phyloP scores from a whole-genome alignment of 495 filamentous ascomycete species.

The Daldinia childiae region DNA sequence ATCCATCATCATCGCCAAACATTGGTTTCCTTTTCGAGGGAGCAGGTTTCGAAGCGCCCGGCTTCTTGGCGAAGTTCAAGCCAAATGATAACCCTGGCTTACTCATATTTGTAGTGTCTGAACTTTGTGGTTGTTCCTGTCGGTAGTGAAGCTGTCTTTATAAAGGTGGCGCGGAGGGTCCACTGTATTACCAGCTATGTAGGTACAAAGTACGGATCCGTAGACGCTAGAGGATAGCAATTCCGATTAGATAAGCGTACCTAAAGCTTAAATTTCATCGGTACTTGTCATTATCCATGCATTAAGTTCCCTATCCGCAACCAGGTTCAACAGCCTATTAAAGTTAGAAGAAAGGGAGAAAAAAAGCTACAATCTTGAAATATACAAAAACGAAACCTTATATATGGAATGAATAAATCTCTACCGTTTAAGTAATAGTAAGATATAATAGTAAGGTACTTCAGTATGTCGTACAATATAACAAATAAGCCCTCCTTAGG shows the following conservation, averaged over 20 bases:
- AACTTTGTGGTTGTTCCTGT: not conserved
- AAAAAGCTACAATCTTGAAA: no score
- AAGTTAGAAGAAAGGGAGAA: not conserved
- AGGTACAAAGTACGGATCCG: not conserved
- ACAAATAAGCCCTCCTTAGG: not conserved
- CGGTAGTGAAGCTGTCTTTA: slow-evolving; percentile 3
- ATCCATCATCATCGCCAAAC: slow-evolving; percentile 61
- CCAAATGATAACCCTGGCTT: slow-evolving; percentile 53
- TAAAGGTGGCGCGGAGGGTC: slow-evolving; percentile 19
- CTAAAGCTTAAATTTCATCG: slow-evolving; percentile 27
- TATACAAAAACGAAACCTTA: not conserved
- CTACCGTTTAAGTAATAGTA: no score
- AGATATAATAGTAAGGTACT: no score
- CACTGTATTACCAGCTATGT: not conserved
- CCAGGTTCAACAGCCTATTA: not conserved
- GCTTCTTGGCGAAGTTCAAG: slow-evolving; percentile 48
- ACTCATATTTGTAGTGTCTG: slow-evolving; percentile 31
- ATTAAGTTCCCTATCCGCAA: not conserved
- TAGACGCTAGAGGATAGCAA: not conserved
- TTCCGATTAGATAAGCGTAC: slow-evolving; percentile 38
- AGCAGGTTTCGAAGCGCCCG: slow-evolving; percentile 43
- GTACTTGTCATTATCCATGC: not conserved
- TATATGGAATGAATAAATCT: not conserved
- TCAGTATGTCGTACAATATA: not conserved
- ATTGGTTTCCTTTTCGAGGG: slow-evolving; percentile 61